phyloP scores from a whole-genome alignment of 768 basidiomycete species.

The Tubosaeta brunneosetosa region DNA sequence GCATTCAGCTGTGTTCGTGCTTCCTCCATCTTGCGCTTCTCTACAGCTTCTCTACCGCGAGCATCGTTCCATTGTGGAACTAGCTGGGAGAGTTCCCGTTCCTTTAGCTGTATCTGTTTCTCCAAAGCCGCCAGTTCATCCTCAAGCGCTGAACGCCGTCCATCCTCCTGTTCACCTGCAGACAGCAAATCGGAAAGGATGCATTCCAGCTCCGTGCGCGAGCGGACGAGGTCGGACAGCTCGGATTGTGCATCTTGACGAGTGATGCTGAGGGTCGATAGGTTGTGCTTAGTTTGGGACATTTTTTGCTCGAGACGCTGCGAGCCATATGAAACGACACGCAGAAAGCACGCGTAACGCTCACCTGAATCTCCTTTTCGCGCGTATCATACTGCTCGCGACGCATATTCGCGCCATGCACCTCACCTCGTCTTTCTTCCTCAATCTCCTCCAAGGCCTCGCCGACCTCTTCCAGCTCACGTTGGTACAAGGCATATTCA shows the following conservation, averaged over 20 bases:
- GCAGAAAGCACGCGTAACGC: constrained; percentile 10
- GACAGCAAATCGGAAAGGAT: constrained; percentile 70
- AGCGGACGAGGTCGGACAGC: constrained; percentile 79
- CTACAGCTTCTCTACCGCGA: constrained; percentile 44
- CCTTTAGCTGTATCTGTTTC: constrained; percentile 57
- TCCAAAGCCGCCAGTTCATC: constrained; percentile 60
- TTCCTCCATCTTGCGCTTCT: constrained; percentile 69
- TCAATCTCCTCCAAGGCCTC: constrained; percentile 83
- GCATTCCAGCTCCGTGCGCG: constrained; percentile 84
- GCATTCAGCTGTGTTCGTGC: constrained; percentile 65
- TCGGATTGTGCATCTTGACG: constrained; percentile 78
- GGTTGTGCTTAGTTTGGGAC: constrained; percentile 59
- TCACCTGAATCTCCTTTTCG: constrained; percentile 80
- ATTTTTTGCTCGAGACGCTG: constrained; percentile 74
- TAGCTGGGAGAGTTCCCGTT: constrained; percentile 56
- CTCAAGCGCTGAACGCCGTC: constrained; percentile 58
- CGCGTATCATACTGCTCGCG: constrained; percentile 78
- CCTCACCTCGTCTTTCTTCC: constrained; percentile 74
- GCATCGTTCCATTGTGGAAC: constrained; percentile 67
- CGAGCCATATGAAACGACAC: background rate
- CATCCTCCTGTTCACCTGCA: constrained; percentile 60
- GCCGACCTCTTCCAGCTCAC: constrained; percentile 85
- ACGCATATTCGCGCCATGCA: constrained; percentile 78
- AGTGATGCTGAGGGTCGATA: constrained; percentile 65
- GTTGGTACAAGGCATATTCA: constrained; percentile 91